A percentile compares a stretch with the other conserved stretches of the same genome.
phyloP scores from a whole-genome alignment of 306 rosid species.

The Begonia loranthoides region DNA sequence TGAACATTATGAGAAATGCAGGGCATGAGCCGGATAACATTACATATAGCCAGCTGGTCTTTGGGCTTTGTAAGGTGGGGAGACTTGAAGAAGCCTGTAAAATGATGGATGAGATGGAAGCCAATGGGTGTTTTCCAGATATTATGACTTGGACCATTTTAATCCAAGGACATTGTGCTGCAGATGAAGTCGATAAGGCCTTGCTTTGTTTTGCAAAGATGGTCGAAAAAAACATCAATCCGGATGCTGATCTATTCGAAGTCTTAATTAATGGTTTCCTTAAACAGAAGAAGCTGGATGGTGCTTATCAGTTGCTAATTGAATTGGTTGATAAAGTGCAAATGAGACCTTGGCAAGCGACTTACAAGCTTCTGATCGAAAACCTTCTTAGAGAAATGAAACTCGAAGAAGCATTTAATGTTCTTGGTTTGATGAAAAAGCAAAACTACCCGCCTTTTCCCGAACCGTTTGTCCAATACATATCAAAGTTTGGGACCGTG shows the following conservation, averaged over 20 bases:
- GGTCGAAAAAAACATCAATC: conserved; percentile 40
- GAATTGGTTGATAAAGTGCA: conserved; percentile 35
- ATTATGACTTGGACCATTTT: conserved; percentile 84
- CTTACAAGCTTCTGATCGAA: conserved; percentile 46
- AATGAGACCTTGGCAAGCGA: conserved; percentile 65
- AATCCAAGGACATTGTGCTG: conserved; percentile 78
- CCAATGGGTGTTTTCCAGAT: conserved; percentile 64
- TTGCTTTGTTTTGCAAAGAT: conserved; percentile 48
- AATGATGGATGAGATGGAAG: conserved; percentile 73
- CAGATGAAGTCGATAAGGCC: conserved; percentile 49
- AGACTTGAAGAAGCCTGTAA: conserved; percentile 59
- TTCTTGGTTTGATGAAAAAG: conserved; percentile 55
- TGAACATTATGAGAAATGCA: conserved; percentile 48
- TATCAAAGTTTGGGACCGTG: conserved; percentile 70
- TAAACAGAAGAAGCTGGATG: conserved; percentile 31
- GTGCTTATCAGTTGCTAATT: conserved; percentile 42
- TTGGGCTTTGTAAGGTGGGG: conserved; percentile 66
- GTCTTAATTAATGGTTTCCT: conserved; percentile 53
- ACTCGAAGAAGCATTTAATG: conserved; percentile 64
- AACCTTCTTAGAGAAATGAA: conserved; percentile 35
- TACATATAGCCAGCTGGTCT: conserved; percentile 67
- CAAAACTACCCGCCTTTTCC: conserved; percentile 47
- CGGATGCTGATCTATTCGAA: conserved; percentile 63
- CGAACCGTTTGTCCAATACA: conserved; percentile 40
- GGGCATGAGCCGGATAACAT: conserved; percentile 73